A percentile compares a stretch with the other conserved stretches of the same genome.
phyloP scores from a whole-genome alignment of 78 protist species.

The Dictyostelium citrinum region DNA sequence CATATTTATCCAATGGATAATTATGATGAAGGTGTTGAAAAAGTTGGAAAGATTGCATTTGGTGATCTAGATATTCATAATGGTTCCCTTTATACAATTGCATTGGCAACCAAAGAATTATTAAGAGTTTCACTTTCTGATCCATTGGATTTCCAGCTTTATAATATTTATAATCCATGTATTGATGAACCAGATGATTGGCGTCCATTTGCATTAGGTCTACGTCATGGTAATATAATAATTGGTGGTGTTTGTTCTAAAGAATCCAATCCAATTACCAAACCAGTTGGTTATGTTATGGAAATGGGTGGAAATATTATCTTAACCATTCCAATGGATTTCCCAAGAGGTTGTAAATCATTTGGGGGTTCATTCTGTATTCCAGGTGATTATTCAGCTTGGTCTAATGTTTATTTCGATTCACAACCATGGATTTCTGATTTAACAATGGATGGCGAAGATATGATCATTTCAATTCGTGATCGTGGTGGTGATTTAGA shows the following conservation, averaged over 20 bases:
- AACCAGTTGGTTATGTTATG: background rate
- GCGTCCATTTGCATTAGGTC: conserved; percentile 53
- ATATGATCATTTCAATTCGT: conserved; percentile 28
- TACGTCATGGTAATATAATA: background rate
- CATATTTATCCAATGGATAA: background rate
- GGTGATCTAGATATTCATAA: conserved; percentile 37
- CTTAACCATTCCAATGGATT: background rate
- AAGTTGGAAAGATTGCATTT: conserved; percentile 11
- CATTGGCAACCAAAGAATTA: background rate
- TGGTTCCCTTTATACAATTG: background rate
- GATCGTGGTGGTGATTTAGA: conserved; percentile 59
- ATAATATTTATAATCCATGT: conserved; percentile 18
- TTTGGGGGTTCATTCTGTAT: conserved; percentile 37
- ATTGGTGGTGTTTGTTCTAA: conserved; percentile 50
- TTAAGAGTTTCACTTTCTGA: background rate
- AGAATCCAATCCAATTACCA: background rate
- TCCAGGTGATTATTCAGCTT: background rate
- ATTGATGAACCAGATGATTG: background rate
- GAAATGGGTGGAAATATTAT: background rate
- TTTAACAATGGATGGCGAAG: conserved; percentile 16
- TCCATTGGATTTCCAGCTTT: background rate
- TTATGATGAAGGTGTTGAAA: background rate
- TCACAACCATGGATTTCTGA: conserved; percentile 39
- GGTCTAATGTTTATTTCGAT: conserved; percentile 3
- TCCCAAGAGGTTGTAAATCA: conserved; percentile 34